These are phyloP conservation scores for Tillandsia fasciculata DNA, from an alignment of 176 grass and related monocot species.

Conservation along the genomic window DNA sequence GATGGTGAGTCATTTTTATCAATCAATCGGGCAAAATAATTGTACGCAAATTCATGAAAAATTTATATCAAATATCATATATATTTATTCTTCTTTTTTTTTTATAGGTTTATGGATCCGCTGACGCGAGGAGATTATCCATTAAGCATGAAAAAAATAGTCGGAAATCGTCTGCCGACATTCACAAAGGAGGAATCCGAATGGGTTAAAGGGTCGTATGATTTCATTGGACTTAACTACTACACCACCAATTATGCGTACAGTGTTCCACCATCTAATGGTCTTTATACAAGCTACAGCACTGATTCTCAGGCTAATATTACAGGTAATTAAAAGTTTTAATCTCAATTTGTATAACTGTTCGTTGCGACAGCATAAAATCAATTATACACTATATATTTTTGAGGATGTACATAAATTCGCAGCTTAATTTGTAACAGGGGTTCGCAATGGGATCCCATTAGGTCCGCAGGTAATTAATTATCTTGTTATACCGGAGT, in stretches of 20 bases:
- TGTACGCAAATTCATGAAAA: not conserved
- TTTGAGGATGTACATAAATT: not conserved
- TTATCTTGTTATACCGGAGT: not conserved
- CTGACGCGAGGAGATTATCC: constrained; percentile 41
- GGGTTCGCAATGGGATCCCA: constrained; percentile 34
- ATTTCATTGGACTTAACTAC: constrained; percentile 72
- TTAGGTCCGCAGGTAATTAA: constrained; percentile 42
- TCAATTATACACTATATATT: not conserved
- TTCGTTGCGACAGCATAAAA: not conserved
- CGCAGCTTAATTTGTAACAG: constrained; percentile 6
- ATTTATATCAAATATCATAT: not conserved
- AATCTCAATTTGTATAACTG: not conserved
- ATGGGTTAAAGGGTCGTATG: constrained; percentile 38
- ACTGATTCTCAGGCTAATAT: not conserved
- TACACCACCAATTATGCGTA: constrained; percentile 31
- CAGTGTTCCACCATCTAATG: constrained; percentile 25
- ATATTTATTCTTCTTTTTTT: not conserved
- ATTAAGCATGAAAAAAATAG: constrained; percentile 28
- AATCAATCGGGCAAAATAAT: not conserved
- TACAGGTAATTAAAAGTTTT: not conserved
- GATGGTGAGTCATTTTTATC: constrained; percentile 33
- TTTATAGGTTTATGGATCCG: constrained; percentile 41
- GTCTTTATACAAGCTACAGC: constrained; percentile 24
- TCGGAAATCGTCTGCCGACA: constrained; percentile 31
- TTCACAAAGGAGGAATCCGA: constrained; percentile 41